These are phyloP conservation scores for Plasmodium coatneyi DNA, from an alignment of 169 alveolate genomes.

Conservation along the genomic window DNA sequence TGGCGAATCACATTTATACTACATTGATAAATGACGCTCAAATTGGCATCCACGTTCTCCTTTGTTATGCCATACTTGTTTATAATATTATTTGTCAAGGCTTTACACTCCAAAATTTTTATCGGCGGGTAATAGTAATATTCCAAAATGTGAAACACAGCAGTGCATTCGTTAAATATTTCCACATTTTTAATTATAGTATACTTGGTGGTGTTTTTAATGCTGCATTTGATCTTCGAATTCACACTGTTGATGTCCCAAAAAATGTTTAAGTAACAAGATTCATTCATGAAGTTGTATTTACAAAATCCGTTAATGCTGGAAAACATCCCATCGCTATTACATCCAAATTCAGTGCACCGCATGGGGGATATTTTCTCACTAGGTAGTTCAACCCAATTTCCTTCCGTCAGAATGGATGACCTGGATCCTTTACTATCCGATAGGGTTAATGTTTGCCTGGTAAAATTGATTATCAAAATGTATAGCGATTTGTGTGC, in stretches of 20 bases:
- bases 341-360: constrained; percentile 88
- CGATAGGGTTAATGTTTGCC: constrained; percentile 77
- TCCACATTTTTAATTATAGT: constrained; percentile 84
- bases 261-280: constrained; percentile 79
- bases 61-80: constrained; percentile 54
- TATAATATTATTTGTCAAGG: constrained; percentile 66
- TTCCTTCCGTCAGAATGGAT: constrained; percentile 80
- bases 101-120: constrained; percentile 72
- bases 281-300: constrained; percentile 81
- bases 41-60: constrained; percentile 49
- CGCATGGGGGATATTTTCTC: constrained; percentile 87
- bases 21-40: constrained; percentile 67
- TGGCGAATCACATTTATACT: constrained; percentile 76
- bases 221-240: constrained; percentile 79
- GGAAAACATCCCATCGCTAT: constrained; percentile 84
- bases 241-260: constrained; percentile 86
- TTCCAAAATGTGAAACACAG: constrained; percentile 87
- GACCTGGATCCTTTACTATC: constrained; percentile 67
- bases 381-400: constrained; percentile 87
- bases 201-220: constrained; percentile 79
- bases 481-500: constrained; percentile 86
- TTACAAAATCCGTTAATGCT: constrained; percentile 83
- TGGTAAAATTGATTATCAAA: constrained; percentile 86
- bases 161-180: constrained; percentile 84
- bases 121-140: constrained; percentile 79